Conservation (phyloP, 1,284 basidiomycete species). For the Hymenochaete sp. region DNA sequence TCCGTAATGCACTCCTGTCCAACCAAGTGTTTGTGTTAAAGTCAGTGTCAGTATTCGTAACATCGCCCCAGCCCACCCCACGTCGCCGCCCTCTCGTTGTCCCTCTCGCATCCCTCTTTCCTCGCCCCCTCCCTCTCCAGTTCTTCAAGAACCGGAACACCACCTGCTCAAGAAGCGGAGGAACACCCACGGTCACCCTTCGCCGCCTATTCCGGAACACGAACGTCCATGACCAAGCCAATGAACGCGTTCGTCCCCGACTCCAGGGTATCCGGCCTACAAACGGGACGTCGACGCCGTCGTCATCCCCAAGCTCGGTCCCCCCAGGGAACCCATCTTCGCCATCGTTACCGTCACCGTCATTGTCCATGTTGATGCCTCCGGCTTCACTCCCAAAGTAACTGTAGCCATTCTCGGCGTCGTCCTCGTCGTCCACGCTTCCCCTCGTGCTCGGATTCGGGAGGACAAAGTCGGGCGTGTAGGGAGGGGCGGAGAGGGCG, state of each 20-base stretch:
- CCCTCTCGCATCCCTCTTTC: neutral
- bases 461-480: conserved; percentile 2
- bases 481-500: neutral
- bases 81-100: neutral
- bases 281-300: neutral
- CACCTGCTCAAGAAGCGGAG: conserved; percentile 1
- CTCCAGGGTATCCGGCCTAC: neutral
- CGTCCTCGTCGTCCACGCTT: too few relatives aligned
- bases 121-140: neutral
- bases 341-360: conserved; percentile 3
- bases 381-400: neutral
- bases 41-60: too few relatives aligned
- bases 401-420: neutral
- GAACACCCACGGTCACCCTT: conserved; percentile 10
- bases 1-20: neutral
- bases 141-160: neutral
- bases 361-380: neutral
- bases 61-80: too few relatives aligned
- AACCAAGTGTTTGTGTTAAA: too few relatives aligned
- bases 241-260: neutral
- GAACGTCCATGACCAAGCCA: conserved; percentile 13
- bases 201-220: conserved; percentile 9
- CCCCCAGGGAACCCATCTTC: neutral
- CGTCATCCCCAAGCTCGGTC: neutral
- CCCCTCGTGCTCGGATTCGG: too few relatives aligned